Percentiles rank a stretch among this genome's conserved stretches.
Evolutionary conservation across 352 stramenopile species (phyloP).

Genomic region (Pythium chondricola): DNA sequence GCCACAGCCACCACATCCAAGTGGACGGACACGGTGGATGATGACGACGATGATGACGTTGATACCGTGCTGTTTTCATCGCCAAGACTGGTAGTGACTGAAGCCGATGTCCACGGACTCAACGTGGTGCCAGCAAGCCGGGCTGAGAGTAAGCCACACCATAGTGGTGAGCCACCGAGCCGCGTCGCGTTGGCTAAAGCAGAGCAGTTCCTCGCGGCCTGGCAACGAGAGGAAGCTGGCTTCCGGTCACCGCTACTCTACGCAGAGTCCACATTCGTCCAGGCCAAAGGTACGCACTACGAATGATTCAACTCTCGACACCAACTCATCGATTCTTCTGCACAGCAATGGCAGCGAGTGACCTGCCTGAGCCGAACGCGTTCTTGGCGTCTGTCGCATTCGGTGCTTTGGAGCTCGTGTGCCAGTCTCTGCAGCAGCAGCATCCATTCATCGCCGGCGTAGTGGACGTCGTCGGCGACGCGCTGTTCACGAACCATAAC

Average conservation of each 20-base stretch:
- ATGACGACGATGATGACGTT: slow-evolving; percentile 16
- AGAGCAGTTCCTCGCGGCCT: slow-evolving; percentile 51
- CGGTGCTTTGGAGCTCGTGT: slow-evolving; percentile 42
- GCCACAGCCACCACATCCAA: slow-evolving; percentile 7
- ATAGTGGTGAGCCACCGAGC: background rate
- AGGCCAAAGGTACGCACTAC: slow-evolving; percentile 36
- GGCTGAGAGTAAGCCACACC: no score
- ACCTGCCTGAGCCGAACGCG: slow-evolving; percentile 43
- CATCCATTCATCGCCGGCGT: slow-evolving; percentile 34
- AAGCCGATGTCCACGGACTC: background rate
- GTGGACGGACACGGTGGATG: background rate
- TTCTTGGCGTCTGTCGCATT: slow-evolving; percentile 51
- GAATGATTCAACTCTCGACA: background rate
- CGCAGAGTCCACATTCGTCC: slow-evolving; percentile 50
- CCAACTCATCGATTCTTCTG: slow-evolving; percentile 6
- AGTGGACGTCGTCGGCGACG: slow-evolving; percentile 1
- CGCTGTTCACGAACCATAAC: slow-evolving; percentile 7
- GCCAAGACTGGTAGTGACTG: no score
- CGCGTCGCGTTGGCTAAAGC: slow-evolving; percentile 11
- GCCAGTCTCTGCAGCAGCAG: slow-evolving; percentile 30
- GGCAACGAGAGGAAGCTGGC: slow-evolving; percentile 33
- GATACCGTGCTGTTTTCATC: no score
- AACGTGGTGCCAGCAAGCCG: background rate
- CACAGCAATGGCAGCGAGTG: slow-evolving; percentile 1
- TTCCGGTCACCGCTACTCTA: slow-evolving; percentile 61